phyloP scores from a whole-genome alignment of 2,329 filamentous ascomycete genomes.

The Coniochaeta hoffmannii region DNA sequence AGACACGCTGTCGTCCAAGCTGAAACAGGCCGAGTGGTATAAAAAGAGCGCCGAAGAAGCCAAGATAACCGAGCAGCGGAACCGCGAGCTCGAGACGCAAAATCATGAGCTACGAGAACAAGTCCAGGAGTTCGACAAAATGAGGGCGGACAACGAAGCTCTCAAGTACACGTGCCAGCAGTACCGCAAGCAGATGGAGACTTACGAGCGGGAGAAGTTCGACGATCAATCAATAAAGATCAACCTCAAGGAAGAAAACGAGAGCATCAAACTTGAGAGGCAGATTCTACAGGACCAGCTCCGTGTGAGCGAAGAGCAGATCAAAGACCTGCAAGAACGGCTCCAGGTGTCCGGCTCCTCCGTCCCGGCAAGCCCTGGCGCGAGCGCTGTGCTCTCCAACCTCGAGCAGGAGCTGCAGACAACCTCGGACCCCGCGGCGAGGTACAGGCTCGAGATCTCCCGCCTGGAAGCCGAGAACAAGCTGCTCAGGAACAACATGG shows the following conservation, averaged over 20 bases:
- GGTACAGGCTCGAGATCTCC: constrained; percentile 44
- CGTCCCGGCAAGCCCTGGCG: constrained; percentile 22
- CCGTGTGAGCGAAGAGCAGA: constrained; percentile 24
- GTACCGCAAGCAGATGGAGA: constrained; percentile 18
- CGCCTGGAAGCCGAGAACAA: constrained; percentile 56
- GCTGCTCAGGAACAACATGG: constrained; percentile 46
- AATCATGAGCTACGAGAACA: constrained; percentile 29
- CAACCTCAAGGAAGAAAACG: constrained; percentile 37
- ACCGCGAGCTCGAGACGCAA: constrained; percentile 54
- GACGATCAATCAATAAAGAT: constrained; percentile 35
- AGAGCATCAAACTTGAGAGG: constrained; percentile 33
- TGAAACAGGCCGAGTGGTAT: constrained; percentile 21
- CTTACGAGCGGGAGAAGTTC: constrained; percentile 22
- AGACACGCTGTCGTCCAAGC: not conserved
- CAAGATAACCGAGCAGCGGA: constrained; percentile 54
- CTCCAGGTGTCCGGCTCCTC: constrained; percentile 29
- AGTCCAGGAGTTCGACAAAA: constrained; percentile 22
- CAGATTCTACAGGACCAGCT: constrained; percentile 26
- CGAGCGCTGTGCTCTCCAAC: constrained; percentile 27
- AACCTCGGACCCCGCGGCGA: constrained; percentile 31
- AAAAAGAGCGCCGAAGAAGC: constrained; percentile 54
- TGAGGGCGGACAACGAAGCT: constrained; percentile 16
- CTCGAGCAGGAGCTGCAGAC: constrained; percentile 55
- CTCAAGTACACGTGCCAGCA: constrained; percentile 19
- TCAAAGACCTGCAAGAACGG: constrained; percentile 54